Evolutionary conservation across 768 basidiomycete genomes (phyloP), one percentile per base, ranked within the genome.

Genomic region (Agaricus blazei): DNA sequence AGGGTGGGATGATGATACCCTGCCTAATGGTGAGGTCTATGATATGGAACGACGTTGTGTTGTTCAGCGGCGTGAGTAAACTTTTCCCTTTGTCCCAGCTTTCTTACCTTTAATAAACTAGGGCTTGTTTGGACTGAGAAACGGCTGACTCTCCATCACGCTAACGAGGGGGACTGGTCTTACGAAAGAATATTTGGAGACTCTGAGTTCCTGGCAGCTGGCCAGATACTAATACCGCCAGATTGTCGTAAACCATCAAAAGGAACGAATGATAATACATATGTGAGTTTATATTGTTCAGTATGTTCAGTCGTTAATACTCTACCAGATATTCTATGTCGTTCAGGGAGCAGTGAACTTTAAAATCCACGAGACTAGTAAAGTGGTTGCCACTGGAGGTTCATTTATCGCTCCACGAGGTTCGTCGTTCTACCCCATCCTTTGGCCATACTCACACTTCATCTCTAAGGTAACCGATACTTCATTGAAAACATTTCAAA

Each of bases 151-250:
- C 87, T 87, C 1, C 74, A 77, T 54, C 65, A 74, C 15, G 83
- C 89, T 0, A 76, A 75, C 8, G 83, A 84, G 58, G 78, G 78
- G 50, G 76, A 77, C 9, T 98, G 94, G 85, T 76, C 75, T 24
- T 99, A 92, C 68, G 88, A 96, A 65, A 95, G 93, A 71, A 80
- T 97, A 23, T 96, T 95, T 63, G 85, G 88, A 27, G 96, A 98
- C 59, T 90, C 84, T 45, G 84, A 90, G 44, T 98, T 91, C 66
- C 84, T 98, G 57, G 96, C 94, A 1, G 88, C 92, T 29, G 97
- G 97, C 0, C 83, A 93, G 59, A 76, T 98, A 44, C 75, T 80
- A 51, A 88, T 98, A 40, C 93, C 93, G 3, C 82, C 88, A 0
- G 75, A 80, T 6, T 81, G 82, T n/a, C 75, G 81, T 58, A 99